Evolutionary conservation across 768 basidiomycete species (phyloP), one percentile per base, ranked within the genome.

Genomic region (Pisolithus sp.): DNA sequence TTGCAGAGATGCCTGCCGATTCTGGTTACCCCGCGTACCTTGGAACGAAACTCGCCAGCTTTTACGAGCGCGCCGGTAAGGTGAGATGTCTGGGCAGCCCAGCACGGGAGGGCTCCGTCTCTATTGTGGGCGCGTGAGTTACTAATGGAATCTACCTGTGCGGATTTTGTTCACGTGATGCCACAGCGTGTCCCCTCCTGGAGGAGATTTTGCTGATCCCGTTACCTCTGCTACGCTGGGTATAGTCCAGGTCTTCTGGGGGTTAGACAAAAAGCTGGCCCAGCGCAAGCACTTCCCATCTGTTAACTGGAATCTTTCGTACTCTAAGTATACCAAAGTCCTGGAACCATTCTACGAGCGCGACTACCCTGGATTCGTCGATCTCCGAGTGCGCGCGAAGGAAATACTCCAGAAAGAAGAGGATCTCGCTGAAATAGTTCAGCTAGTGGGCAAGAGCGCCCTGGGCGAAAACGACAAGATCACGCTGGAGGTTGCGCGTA

Each of bases 241-340:
- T 76, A 99, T 99, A 65, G 96, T 99, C 9, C 96, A 98, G 64
- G 96, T 98, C 58, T 99, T 99, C 81, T 99, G 96, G 96, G 96
- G 96, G 69, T 81, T 99, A 24, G 96, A 98, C 74, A 99, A 99
- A 83, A 93, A 95, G 67, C 83, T 98, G 53, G 96, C 96, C 3
- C 96, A 98, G 68, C 82, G 95, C 56, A 98, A 99, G 70, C 94
- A 99, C 68, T 99, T 99, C 80, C 96, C 96, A 2, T 96, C 94
- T n/a, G 95, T 99, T 68, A 97, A 99, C 73, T 99, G 96, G 96
- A 96, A 86, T 58, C 74, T 96, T n/a, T 99, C 96, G 9, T 98
- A 98, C 70, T 98, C 96, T 53, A 99, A 99, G 70, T 98, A 99
- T 71, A 89, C 86, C 56, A 94, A 93, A 65, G 84, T 93, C 9